Evolutionary conservation across 176 grass and related monocot species (phyloP), one percentile per base, ranked within the genome.

Genomic region (Echinochloa phyllopogon): DNA sequence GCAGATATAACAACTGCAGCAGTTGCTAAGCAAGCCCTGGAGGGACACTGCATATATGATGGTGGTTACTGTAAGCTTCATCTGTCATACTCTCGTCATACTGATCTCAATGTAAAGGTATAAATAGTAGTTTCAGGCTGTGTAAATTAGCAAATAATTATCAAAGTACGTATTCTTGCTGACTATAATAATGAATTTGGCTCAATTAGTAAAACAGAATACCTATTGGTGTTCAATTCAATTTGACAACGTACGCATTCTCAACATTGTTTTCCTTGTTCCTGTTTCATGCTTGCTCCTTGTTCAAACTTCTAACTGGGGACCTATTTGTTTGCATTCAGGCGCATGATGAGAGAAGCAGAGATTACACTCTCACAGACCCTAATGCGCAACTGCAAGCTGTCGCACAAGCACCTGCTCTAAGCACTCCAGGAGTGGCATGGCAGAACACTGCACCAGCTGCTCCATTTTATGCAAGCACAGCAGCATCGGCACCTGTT

Each of bases 31-130:
- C 91, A 95, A 89, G 87, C 96, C 68, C 86, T 99, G 83, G 96
- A 99, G 90, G 96, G 96, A 59, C 96, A 99, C 88, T 96, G 96
- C 93, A 99, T 99, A 65, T 99, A 99, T 94, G 89, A 90, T 87
- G 96, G 96, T 89, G 94, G 96, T 92, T 99, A 94, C 79, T 99
- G 96, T 99, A 99, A 99, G 94, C 96, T 99, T 92, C 96, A 96
- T 92, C 91, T 96, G 96, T 90, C 96, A 95, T 99, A 99, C 88
- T 99, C 96, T 96, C 94, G 88, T 96, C 96, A 99, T 99, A 96
- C 91, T 96, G 94, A 99, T 99, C 96, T 99, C 86, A 94, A 88
- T 94, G 96, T 96, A 84, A 99, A 99, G 96, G 96, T 99, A 99
- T 94, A 93, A 79, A 86, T 83, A 86, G 72, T 88, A 87, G 79